Conservation (phyloP, 169 alveolate species). For the Eimeria acervulina region DNA sequence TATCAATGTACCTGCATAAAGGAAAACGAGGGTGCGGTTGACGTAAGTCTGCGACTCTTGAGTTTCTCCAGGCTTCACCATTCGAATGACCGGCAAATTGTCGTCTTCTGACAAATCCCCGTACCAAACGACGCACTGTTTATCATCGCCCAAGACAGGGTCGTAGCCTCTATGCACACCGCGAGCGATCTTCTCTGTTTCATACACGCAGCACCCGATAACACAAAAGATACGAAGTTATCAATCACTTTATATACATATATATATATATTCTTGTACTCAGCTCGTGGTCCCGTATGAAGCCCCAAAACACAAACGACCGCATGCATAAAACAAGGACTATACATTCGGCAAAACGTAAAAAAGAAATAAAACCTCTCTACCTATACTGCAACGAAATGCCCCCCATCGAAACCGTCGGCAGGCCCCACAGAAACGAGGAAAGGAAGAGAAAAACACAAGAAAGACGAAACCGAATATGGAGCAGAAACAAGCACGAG, state of each 20-base stretch:
- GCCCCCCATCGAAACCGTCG: background rate
- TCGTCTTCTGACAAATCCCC: constrained; percentile 92
- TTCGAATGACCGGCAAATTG: constrained; percentile 92
- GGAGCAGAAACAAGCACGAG: background rate
- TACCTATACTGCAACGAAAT: too few relatives aligned
- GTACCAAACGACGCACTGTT: constrained; percentile 94
- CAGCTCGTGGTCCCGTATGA: background rate
- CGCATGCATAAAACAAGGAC: too few relatives aligned
- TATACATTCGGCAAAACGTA: too few relatives aligned
- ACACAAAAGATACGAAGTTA: too few relatives aligned
- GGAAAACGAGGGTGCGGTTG: constrained; percentile 93
- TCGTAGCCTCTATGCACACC: constrained; percentile 92
- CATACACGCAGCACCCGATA: background rate
- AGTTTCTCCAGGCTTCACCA: constrained; percentile 91
- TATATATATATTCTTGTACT: background rate
- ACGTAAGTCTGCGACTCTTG: constrained; percentile 93
- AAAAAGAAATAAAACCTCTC: too few relatives aligned
- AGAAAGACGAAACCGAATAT: background rate
- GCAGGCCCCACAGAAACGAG: background rate
- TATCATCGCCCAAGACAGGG: constrained; percentile 94
- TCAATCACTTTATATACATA: background rate
- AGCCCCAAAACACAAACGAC: background rate
- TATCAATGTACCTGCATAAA: constrained; percentile 91
- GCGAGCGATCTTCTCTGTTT: constrained; percentile 91
- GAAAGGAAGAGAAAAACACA: background rate